A percentile compares a stretch with the other conserved stretches of the same genome.
Conservation (phyloP, 768 basidiomycete genomes). For the Suillus discolor region DNA sequence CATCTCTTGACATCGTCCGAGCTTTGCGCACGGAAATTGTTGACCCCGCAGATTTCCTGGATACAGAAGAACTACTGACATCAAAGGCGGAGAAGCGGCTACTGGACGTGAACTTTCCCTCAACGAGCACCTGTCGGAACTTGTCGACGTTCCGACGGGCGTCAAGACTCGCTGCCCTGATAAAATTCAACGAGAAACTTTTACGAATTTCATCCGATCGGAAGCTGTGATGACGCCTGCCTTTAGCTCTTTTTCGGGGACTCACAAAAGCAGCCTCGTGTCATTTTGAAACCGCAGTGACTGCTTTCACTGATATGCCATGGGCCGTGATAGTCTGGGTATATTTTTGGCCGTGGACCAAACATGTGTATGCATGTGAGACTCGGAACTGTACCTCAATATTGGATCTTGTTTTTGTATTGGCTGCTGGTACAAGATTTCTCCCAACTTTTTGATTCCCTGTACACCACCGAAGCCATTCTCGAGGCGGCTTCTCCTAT, state of each 20-base stretch:
- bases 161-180: conserved; percentile 62
- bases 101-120: conserved; percentile 54
- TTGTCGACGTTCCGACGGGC: conserved; percentile 59
- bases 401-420: background rate
- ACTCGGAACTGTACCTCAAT: background rate
- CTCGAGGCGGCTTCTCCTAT: conserved; percentile 15
- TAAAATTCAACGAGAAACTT: conserved; percentile 52
- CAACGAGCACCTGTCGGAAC: conserved; percentile 46
- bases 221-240: conserved; percentile 34
- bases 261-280: background rate
- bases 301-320: background rate
- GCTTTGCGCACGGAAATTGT: conserved; percentile 23
- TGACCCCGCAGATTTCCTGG: conserved; percentile 62
- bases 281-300: no score
- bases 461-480: conserved; percentile 17
- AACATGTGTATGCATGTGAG: background rate
- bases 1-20: background rate
- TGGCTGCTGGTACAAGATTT: background rate
- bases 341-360: background rate
- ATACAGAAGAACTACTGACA: conserved; percentile 38
- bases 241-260: conserved; percentile 17
- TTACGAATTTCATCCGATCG: background rate
- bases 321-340: background rate
- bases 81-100: conserved; percentile 60
- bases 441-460: conserved; percentile 22